Evolutionary conservation across 768 basidiomycete genomes (phyloP), one percentile per base, ranked within the genome.

Genomic region (Amanita polypyramis): DNA sequence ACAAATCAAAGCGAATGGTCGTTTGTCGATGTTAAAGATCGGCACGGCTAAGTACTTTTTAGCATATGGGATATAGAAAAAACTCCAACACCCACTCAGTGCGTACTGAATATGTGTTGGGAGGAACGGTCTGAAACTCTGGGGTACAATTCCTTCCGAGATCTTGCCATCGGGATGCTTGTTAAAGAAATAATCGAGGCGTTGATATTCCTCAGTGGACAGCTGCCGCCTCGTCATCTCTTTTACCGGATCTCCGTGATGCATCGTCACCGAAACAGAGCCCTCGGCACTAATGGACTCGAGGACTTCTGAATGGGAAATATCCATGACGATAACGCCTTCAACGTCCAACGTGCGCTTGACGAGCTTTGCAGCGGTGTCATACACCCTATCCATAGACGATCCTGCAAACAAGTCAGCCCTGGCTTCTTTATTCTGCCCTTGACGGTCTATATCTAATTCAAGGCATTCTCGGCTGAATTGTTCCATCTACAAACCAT

Each of bases 391-490:
- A 58, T 93, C 88, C 91, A 96, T 95, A 0, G 67, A 74, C 1
- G 70, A 60, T 15, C 66, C 66, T 15, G 64, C 61, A 32, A 67
- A 58, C 19, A 67, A 49, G 32, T 69, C 65, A 10, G 64, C 62
- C 54, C 58, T 60, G 44, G 61, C 65, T 51, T 44, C 70, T 65
- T 42, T 69, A 59, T 47, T 72, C 62, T 54, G 66, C 52, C 57
- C 53, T 43, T 62, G 60, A n/a, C 61, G 54, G 47, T 79, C 76
- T 32, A 73, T 75, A 61, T 95, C 91, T 54, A 93, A 86, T 61
- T 95, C 93, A 20, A 97, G 75, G 57, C 90, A 94, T 62, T 97
- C 93, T 17, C 94, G 79, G 44, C 88, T 94, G 60, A 97, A 96
- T 54, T 88, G 79, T 61, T 97, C 93, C 93, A 97, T 95, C 79